Evolutionary conservation across 306 rosid genomes (phyloP), one percentile per base, ranked within the genome.

Genomic region (Rosa chinensis): DNA sequence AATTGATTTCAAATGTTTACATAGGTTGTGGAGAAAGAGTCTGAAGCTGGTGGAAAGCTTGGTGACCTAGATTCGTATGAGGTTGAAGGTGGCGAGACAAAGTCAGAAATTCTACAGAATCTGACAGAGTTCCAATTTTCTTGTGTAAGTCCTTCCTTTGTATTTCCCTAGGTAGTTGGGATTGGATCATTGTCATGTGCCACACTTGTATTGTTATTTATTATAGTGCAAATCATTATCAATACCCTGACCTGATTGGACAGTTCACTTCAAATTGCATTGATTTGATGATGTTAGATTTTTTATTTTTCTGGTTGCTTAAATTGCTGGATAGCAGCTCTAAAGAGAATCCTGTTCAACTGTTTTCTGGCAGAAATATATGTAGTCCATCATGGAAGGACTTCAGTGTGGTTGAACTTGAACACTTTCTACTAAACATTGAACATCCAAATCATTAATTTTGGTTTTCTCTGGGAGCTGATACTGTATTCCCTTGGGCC

Each of bases 71-170:
- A 95, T 75, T 83, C 89, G 7, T 95, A 95, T 79, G 99, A 95
- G 91, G 84, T 95, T 82, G 99, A 95, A 90, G 98, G 98, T 74
- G 99, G 98, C 10, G 99, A 95, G 74, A 88, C 99, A 32, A 95
- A 95, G 86, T 84, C 93, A 61, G 99, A 93, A 84, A 62, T 95
- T 82, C 96, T 95, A 81, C 98, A 95, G 83, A 95, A 95, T 85
- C 88, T 95, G 83, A 13, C 97, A 1, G 99, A 95, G 91, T 95
- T 90, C 88, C 97, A 95, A 88, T 93, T 95, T 85, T 95, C 97
- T 84, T 95, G 98, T 86, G 99, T 95, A 86, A 90, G 98, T 90
- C 45, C 25, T 42, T 47, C 47, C 37, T 11, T 44, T 32, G 1
- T 20, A 11, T 49, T 55, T 59, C 4, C 12, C 20, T 62, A 21